Evolutionary conservation across 2,329 filamentous ascomycete species (phyloP), one percentile per base, ranked within the genome.

Genomic region (Ophiostoma angusticollis): DNA sequence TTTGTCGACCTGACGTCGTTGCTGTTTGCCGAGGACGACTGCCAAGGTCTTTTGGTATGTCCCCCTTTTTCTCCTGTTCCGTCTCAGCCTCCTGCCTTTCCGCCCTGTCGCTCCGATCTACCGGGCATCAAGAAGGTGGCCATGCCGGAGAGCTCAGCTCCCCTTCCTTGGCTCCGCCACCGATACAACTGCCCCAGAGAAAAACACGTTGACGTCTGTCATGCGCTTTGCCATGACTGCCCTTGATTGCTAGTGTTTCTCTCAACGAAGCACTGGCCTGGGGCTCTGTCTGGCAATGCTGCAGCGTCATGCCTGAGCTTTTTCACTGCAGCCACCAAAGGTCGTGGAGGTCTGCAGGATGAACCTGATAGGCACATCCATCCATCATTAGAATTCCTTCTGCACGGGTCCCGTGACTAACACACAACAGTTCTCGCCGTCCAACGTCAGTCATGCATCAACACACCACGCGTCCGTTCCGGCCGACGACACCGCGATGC

Each of bases 1-100:
- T 80, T 95, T 47, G 79, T 96, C 37, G 86, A 94, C 54, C 64
- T 86, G 31, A 76, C 78, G 22, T 82, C 79, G 9, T 79, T 98
- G 45, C 61, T 94, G 18, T 61, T 96, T 31, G 59, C 70, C 1
- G 67, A 76, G 44, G 58, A 61, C 2, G 83, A 96, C 57, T 87
- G 84, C 42, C 49, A 46, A 12, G 48, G 55, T 6, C 37, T 64
- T 37, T 51, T 55, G 53, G 63, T 68, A 55, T 59, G 59, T 55
- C n/a, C n/a, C n/a, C n/a, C n/a, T 40, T 40, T 30, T 47, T 43
- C 41, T 19, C 47, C 16, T 33, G 39, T 27, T 24, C 25, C 41
- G 42, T 36, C 38, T 35, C n/a, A n/a, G n/a, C n/a, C n/a, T 27
- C 25, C 37, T 46, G 14, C 30, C 16, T 40, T 44, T 19, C 23